Conservation (phyloP, 2,329 filamentous ascomycete species). For the Microascus cirrosus region DNA sequence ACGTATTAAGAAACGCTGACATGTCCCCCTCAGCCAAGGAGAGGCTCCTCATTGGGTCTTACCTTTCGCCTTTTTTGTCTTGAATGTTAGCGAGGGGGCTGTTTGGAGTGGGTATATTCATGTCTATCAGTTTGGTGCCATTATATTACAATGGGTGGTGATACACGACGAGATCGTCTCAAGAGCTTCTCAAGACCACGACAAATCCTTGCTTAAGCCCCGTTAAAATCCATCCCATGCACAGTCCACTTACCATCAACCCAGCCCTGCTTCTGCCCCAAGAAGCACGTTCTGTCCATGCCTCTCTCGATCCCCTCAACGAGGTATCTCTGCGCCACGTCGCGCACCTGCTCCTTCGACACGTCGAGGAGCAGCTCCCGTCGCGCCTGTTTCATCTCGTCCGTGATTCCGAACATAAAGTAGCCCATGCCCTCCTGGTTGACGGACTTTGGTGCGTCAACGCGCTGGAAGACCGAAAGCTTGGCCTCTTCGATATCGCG, state of each 20-base stretch:
- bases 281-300: conserved; percentile 55
- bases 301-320: conserved; percentile 52
- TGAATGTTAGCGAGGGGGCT: conserved; percentile 5
- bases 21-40: neutral
- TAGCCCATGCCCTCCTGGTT: conserved; percentile 77
- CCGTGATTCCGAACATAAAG: conserved; percentile 75
- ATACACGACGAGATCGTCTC: neutral
- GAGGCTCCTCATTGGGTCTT: conserved; percentile 1
- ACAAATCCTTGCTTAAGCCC: conserved; percentile 16
- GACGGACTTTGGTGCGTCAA: conserved; percentile 82
- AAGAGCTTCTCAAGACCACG: neutral
- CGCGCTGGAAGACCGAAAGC: conserved; percentile 80
- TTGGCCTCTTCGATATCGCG: conserved; percentile 93
- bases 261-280: conserved; percentile 79
- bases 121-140: conserved; percentile 1
- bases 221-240: conserved; percentile 59
- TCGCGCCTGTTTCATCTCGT: conserved; percentile 79
- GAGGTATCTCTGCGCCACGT: conserved; percentile 72
- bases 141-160: neutral
- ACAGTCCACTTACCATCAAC: conserved; percentile 63
- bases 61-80: conserved; percentile 5
- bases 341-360: conserved; percentile 64
- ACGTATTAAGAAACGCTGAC: conserved; percentile 52
- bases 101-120: conserved; percentile 4
- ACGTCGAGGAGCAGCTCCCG: conserved; percentile 82